These are phyloP conservation scores for Pittosporum tobira DNA, from an alignment of 129 eudicot genomes.

Conservation along the genomic window DNA sequence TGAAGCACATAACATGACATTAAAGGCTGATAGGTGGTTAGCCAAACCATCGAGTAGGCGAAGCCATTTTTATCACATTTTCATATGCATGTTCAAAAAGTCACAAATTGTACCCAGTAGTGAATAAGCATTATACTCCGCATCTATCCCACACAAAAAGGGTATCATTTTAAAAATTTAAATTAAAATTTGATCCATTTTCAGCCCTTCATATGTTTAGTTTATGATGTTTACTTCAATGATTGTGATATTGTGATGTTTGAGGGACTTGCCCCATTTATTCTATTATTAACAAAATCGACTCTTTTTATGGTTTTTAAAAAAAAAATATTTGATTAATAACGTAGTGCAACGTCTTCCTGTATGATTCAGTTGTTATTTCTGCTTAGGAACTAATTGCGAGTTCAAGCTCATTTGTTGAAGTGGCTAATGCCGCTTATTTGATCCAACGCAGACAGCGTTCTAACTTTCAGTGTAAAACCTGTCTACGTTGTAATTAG, in stretches of 20 bases:
- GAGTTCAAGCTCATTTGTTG: conserved; percentile 48
- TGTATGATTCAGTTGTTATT: conserved; percentile 23
- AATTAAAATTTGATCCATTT: too few species aligned
- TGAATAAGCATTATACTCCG: neutral
- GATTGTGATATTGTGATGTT: too few species aligned
- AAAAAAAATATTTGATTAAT: too few species aligned
- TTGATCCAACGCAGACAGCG: conserved; percentile 83
- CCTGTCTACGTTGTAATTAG: neutral
- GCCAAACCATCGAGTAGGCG: too few species aligned
- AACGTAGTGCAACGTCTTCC: neutral
- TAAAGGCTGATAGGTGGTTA: neutral
- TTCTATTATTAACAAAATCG: too few species aligned
- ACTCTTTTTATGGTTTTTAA: too few species aligned
- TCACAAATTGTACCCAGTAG: neutral
- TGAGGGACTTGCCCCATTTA: too few species aligned
- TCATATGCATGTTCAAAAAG: neutral
- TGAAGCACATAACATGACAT: neutral
- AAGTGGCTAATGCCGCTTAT: conserved; percentile 88
- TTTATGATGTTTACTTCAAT: too few species aligned
- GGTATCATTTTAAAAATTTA: too few species aligned
- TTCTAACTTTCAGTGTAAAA: conserved; percentile 70
- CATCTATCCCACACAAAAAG: too few species aligned
- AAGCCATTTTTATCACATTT: too few species aligned
- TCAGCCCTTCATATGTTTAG: too few species aligned
- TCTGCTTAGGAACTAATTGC: conserved; percentile 57